Conservation (phyloP, 116 monocot species). For the Thalassia testudinum region DNA sequence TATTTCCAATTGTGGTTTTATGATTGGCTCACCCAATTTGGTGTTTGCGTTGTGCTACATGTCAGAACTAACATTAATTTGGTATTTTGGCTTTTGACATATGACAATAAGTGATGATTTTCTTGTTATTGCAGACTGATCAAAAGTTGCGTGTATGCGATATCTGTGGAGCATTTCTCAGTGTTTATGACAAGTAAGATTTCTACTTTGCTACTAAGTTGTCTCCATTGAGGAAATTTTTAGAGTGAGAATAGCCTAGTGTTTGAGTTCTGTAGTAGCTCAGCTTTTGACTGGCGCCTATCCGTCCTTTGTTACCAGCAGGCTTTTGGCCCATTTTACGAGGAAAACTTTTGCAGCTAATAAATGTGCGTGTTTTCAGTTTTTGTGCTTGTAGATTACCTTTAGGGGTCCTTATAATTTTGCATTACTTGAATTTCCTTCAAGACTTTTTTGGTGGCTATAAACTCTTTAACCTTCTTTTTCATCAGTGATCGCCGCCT, state of each 20-base stretch:
- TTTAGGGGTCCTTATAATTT: not conserved
- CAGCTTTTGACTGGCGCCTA: constrained; percentile 34
- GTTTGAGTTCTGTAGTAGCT: constrained; percentile 20
- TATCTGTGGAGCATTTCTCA: constrained; percentile 98
- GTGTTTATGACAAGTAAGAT: constrained; percentile 95
- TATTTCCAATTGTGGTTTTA: too few relatives aligned
- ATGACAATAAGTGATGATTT: too few relatives aligned
- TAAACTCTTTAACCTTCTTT: not conserved
- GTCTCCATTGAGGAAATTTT: constrained; percentile 7
- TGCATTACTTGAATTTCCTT: not conserved
- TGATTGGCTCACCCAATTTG: too few relatives aligned
- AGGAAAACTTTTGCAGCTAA: constrained; percentile 84
- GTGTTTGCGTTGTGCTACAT: too few relatives aligned
- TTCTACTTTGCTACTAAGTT: not conserved
- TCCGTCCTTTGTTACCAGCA: constrained; percentile 58
- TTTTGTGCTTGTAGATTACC: constrained; percentile 1
- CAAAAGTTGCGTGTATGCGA: constrained; percentile 96
- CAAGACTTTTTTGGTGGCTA: not conserved
- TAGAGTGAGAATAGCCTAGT: constrained; percentile 9
- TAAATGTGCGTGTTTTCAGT: constrained; percentile 65
- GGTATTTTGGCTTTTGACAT: too few relatives aligned
- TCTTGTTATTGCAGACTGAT: constrained; percentile 70
- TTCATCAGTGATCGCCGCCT: constrained; percentile 24
- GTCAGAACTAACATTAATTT: too few relatives aligned
- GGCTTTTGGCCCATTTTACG: constrained; percentile 63